Conservation (phyloP, 106 monocot species). For the Alisma plantagoaquatica region DNA sequence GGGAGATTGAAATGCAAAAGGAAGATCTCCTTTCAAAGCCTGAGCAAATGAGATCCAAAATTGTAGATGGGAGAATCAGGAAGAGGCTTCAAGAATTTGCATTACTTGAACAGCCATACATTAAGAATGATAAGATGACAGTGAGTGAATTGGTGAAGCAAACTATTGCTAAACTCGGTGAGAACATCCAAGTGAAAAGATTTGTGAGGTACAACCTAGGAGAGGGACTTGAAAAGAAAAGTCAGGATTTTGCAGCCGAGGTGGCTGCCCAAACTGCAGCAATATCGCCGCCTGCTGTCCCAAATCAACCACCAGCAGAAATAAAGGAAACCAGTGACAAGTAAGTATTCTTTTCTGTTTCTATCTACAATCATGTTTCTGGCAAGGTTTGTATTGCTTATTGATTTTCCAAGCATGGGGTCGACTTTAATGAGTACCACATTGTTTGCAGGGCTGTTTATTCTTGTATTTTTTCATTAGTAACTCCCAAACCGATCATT, state of each 20-base stretch:
- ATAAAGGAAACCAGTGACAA: slow-evolving; percentile 32
- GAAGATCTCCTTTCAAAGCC: slow-evolving; percentile 85
- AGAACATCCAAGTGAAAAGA: slow-evolving; percentile 88
- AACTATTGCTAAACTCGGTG: slow-evolving; percentile 86
- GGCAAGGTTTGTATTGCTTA: no score
- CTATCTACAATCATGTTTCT: no score
- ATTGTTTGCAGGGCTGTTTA: no score
- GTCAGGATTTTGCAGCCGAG: slow-evolving; percentile 91
- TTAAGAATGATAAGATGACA: slow-evolving; percentile 83
- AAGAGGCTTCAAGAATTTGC: slow-evolving; percentile 87
- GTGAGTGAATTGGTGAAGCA: slow-evolving; percentile 83
- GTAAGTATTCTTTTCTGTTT: slow-evolving; percentile 36
- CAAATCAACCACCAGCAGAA: slow-evolving; percentile 30
- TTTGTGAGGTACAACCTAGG: slow-evolving; percentile 86
- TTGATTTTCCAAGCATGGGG: no score
- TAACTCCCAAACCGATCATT: no score
- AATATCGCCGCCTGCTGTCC: slow-evolving; percentile 30
- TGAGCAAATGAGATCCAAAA: slow-evolving; percentile 79
- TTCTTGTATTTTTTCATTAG: no score
- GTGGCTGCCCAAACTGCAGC: slow-evolving; percentile 86
- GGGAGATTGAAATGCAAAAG: slow-evolving; percentile 88
- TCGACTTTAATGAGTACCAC: no score
- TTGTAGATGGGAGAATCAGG: slow-evolving; percentile 83
- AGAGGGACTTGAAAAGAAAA: slow-evolving; percentile 90
- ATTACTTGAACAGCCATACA: slow-evolving; percentile 86